Percentiles rank a stretch among this genome's conserved stretches.
Evolutionary conservation across 768 basidiomycete species (phyloP).

Genomic region (Tricholoma saponaceum): DNA sequence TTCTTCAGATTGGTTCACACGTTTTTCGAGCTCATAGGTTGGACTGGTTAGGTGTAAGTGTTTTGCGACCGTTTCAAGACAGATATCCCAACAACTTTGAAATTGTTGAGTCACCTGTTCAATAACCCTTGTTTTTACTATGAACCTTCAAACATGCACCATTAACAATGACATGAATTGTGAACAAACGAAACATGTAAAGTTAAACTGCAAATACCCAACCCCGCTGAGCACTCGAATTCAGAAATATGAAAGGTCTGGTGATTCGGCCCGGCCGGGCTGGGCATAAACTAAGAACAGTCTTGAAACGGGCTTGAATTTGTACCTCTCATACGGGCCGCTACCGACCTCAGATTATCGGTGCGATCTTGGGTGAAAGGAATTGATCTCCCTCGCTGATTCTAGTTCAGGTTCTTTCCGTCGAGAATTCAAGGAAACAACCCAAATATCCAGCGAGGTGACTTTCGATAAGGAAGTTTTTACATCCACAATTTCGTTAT

Average conservation of each 20-base stretch:
- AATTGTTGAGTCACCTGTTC: too few species aligned
- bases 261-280: background rate
- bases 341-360: slow-evolving; percentile 42
- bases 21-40: too few species aligned
- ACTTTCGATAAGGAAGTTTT: slow-evolving; percentile 47
- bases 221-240: background rate
- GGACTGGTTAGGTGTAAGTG: too few species aligned
- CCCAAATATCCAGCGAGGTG: slow-evolving; percentile 78
- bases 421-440: slow-evolving; percentile 29
- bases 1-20: too few species aligned
- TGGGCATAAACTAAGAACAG: background rate
- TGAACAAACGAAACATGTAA: background rate
- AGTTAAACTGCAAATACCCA: background rate
- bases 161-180: too few species aligned
- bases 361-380: slow-evolving; percentile 69
- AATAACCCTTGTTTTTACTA: too few species aligned
- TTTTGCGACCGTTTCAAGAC: too few species aligned
- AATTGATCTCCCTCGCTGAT: slow-evolving; percentile 48
- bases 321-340: slow-evolving; percentile 68
- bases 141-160: too few species aligned
- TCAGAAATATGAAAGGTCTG: background rate
- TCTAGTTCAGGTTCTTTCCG: slow-evolving; percentile 53
- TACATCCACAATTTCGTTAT: background rate
- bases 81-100: too few species aligned
- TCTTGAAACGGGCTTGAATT: background rate